Evolutionary conservation across 1,284 basidiomycete species (phyloP).

Genomic region (Ceratobasidium sp.): DNA sequence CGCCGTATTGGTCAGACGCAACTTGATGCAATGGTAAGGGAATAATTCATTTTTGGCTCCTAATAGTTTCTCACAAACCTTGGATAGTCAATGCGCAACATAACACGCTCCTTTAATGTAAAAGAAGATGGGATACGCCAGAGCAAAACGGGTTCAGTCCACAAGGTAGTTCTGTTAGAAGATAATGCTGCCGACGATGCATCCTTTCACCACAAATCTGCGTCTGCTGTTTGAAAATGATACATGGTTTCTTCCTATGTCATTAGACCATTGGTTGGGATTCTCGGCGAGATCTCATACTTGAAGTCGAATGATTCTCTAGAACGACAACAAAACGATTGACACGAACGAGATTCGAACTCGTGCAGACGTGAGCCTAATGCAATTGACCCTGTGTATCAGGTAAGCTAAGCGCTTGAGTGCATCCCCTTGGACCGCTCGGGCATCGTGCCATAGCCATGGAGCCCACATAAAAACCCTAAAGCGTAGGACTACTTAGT

Average conservation of each 20-base stretch:
- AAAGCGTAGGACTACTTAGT: too few relatives aligned
- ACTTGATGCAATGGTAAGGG: conserved; percentile 27
- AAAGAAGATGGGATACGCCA: conserved; percentile 13
- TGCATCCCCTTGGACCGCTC: too few relatives aligned
- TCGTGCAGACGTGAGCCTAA: too few relatives aligned
- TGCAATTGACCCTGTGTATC: too few relatives aligned
- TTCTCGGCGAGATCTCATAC: too few relatives aligned
- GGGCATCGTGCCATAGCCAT: too few relatives aligned
- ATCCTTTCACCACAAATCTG: conserved; percentile 19
- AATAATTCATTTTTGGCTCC: background rate
- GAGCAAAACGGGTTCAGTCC: background rate
- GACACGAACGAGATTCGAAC: too few relatives aligned
- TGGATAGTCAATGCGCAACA: background rate
- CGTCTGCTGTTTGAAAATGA: conserved; percentile 11
- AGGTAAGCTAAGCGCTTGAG: too few relatives aligned
- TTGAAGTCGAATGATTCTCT: too few relatives aligned
- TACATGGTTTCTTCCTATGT: background rate
- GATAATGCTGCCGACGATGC: conserved; percentile 11
- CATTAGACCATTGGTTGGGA: background rate
- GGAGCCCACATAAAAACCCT: too few relatives aligned
- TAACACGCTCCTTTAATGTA: background rate
- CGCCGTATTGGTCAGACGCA: conserved; percentile 29
- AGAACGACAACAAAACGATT: too few relatives aligned
- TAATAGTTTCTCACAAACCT: background rate
- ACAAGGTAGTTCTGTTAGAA: conserved; percentile 31